Evolutionary conservation across 345 rosid genomes (phyloP).

Genomic region (Camelina sativa): DNA sequence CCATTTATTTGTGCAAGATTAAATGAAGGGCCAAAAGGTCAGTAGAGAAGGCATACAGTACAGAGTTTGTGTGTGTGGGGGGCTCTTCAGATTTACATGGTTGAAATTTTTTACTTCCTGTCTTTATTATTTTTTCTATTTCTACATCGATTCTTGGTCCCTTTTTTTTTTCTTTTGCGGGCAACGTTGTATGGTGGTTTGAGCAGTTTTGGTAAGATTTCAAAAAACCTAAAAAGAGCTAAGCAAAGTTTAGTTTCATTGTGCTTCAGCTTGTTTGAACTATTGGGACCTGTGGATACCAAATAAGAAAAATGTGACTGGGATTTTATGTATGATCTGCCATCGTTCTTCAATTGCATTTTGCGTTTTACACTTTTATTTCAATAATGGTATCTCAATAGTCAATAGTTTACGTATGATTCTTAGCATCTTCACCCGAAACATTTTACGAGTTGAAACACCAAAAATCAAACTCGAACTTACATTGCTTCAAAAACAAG

Average conservation of each 20-base stretch:
- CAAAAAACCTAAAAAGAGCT: constrained; percentile 18
- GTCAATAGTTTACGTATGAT: too few relatives aligned
- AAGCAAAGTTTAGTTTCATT: constrained; percentile 17
- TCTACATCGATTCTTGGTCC: constrained; percentile 28
- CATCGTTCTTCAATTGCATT: background rate
- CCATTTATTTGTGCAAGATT: constrained; percentile 38
- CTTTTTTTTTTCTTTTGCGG: constrained; percentile 25
- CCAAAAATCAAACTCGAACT: too few relatives aligned
- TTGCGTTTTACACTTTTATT: background rate
- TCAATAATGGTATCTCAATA: too few relatives aligned
- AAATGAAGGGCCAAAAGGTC: constrained; percentile 29
- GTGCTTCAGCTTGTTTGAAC: constrained; percentile 26
- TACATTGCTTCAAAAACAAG: too few relatives aligned
- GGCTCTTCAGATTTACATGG: constrained; percentile 32
- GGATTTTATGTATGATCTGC: constrained; percentile 2
- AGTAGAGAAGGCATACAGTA: constrained; percentile 33
- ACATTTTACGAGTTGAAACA: too few relatives aligned
- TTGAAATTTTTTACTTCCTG: constrained; percentile 18
- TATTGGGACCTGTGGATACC: constrained; percentile 32
- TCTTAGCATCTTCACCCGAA: too few relatives aligned
- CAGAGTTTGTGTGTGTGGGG: constrained; percentile 27
- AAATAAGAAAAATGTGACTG: constrained; percentile 37
- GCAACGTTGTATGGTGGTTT: constrained; percentile 38
- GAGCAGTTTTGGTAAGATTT: constrained; percentile 42
- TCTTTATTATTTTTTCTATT: background rate